Evolutionary conservation across 495 filamentous ascomycete species (phyloP).

Genomic region (Penicillium waksmanii): DNA sequence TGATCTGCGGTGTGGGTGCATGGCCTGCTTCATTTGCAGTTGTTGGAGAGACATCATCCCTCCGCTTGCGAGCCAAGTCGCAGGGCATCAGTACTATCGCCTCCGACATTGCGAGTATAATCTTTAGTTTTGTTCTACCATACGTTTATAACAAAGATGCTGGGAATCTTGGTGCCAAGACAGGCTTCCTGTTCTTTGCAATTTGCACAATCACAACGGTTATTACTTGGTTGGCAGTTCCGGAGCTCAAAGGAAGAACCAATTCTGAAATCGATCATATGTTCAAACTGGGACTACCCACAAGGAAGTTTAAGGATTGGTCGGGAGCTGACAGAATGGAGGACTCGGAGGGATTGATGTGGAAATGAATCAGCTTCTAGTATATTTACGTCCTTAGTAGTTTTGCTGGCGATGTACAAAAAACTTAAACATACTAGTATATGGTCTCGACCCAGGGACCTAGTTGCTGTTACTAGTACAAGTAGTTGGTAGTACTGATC

Average conservation of each 20-base stretch:
- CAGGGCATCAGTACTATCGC: neutral
- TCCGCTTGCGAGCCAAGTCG: neutral
- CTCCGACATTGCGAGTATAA: neutral
- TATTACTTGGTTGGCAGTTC: neutral
- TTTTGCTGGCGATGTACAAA: too few relatives aligned
- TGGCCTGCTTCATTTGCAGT: constrained; percentile 15
- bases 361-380: neutral
- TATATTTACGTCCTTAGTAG: neutral
- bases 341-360: neutral
- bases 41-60: constrained; percentile 9
- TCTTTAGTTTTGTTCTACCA: neutral
- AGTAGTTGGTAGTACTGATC: too few relatives aligned
- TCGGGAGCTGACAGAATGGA: neutral
- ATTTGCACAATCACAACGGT: neutral
- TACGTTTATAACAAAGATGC: constrained; percentile 4
- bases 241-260: neutral
- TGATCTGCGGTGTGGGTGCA: constrained; percentile 7
- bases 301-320: neutral
- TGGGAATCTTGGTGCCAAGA: neutral
- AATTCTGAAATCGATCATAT: neutral
- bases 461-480: too few relatives aligned
- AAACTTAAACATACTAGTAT: too few relatives aligned
- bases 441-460: too few relatives aligned
- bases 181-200: neutral
- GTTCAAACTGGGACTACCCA: neutral